Evolutionary conservation across 2,329 filamentous ascomycete genomes (phyloP).

Genomic region (Hypoxylon sp.): DNA sequence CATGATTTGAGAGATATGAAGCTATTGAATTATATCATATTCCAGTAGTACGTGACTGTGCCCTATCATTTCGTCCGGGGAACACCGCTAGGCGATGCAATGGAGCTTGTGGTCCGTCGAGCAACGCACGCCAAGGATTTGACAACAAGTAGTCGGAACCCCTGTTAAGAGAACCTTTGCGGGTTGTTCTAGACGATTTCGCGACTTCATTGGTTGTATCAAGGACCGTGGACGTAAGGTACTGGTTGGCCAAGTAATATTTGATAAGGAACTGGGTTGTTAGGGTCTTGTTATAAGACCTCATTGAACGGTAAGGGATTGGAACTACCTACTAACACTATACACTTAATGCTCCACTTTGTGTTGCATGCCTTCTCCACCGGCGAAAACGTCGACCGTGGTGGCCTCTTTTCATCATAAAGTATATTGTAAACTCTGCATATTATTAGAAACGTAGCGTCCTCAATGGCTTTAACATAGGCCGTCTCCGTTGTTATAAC

Average conservation of each 20-base stretch:
- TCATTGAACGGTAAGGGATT: neutral
- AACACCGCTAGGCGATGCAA: neutral
- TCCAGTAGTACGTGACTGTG: neutral
- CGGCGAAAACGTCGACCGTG: neutral
- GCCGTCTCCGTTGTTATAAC: too few species aligned
- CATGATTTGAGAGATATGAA: neutral
- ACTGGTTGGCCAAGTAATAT: neutral
- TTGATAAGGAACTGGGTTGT: slow-evolving; percentile 2
- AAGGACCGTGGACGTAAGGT: neutral
- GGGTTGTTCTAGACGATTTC: neutral
- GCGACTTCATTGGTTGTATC: neutral
- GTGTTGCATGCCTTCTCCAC: neutral
- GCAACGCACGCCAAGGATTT: neutral
- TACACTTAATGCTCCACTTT: neutral
- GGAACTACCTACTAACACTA: neutral
- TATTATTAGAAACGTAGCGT: neutral
- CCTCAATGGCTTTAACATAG: too few species aligned
- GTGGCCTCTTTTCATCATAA: neutral
- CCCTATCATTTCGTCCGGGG: neutral
- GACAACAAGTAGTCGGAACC: neutral
- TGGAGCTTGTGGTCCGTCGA: neutral
- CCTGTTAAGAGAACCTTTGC: neutral
- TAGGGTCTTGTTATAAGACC: neutral
- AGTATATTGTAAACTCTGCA: neutral
- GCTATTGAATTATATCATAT: neutral